Evolutionary conservation across 163 green algal species (phyloP), one percentile per base, ranked within the genome.

Genomic region (Coccomyxa subellipsoidea): DNA sequence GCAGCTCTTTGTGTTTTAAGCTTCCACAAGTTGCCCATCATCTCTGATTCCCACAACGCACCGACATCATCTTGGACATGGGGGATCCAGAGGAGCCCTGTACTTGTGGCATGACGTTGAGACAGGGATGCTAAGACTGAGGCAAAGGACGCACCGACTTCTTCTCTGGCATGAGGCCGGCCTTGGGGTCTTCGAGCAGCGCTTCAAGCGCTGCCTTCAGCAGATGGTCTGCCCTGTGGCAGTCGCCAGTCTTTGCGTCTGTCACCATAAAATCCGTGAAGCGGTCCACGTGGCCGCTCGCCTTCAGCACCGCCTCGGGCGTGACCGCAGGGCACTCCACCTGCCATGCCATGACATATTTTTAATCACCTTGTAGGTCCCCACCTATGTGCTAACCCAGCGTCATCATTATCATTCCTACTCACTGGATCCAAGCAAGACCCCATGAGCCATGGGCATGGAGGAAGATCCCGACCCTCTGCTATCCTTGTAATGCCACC

Each of bases 231-330:
- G 96, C 96, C 12, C 96, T 89, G 88, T 97, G 94, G 91, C 93
- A 97, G 85, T 98, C 94, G 6, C 92, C 92, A 8, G 93, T 99
- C 77, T 92, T 89, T 18, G 89, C 77, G 82, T 99, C 96, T 38
- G 93, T 98, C 5, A 99, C 96, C 85, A 89, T 89, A 85, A 98
- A 96, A 89, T 99, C 97, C 0, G 95, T 98, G 93, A 99, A 99
- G 81, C 94, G 91, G 12, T 99, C 96, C 69, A 99, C 96, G 84
- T 97, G 94, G 39, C 94, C 94, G 15, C 85, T 93, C 6, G 94
- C 94, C 84, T 95, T 95, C 35, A 99, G 91, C 79, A 99, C 96
- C 23, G 93, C 82, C 89, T 98, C 95, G n/a, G 96, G 97, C 9
- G 97, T 99, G 38, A 99, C 97, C 0, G 95, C 93, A 0, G 96